Conservation (phyloP, 495 filamentous ascomycete species). For the Aspergillus ostianus region DNA sequence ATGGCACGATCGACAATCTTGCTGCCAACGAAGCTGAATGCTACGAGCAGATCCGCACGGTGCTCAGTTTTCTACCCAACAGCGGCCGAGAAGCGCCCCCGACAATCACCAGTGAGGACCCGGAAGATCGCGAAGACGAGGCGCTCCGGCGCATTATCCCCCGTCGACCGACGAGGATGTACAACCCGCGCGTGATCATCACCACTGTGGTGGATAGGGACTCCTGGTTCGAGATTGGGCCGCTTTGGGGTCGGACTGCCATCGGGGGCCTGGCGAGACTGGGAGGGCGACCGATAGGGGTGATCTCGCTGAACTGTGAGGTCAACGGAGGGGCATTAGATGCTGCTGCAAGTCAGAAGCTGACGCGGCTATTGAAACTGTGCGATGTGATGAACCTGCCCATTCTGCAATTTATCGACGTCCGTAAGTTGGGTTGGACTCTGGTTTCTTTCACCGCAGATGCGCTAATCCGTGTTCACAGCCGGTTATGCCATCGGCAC, state of each 20-base stretch:
- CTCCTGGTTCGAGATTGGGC: constrained; percentile 63
- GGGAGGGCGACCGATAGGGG: constrained; percentile 53
- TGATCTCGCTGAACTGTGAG: constrained; percentile 58
- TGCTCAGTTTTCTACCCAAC: constrained; percentile 57
- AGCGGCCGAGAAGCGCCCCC: constrained; percentile 54
- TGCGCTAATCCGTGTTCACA: constrained; percentile 15
- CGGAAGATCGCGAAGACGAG: constrained; percentile 43
- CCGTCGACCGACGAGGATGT: constrained; percentile 57
- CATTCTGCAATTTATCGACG: constrained; percentile 60
- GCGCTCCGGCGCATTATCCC: constrained; percentile 56
- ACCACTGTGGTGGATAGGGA: constrained; percentile 50
- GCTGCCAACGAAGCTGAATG: constrained; percentile 58
- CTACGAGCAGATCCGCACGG: constrained; percentile 57
- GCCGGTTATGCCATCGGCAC: constrained; percentile 63
- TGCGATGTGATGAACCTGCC: constrained; percentile 65
- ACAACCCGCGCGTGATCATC: constrained; percentile 56
- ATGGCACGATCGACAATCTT: constrained; percentile 65
- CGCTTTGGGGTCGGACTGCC: constrained; percentile 59
- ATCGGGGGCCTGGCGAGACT: constrained; percentile 59
- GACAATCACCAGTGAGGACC: constrained; percentile 44
- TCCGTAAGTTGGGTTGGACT: constrained; percentile 35
- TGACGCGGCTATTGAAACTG: constrained; percentile 56
- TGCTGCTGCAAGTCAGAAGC: constrained; percentile 57
- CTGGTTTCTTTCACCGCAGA: neutral
- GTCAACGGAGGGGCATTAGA: constrained; percentile 60